phyloP scores from a whole-genome alignment of 441 rosid genomes.

The Erodium texanum region DNA sequence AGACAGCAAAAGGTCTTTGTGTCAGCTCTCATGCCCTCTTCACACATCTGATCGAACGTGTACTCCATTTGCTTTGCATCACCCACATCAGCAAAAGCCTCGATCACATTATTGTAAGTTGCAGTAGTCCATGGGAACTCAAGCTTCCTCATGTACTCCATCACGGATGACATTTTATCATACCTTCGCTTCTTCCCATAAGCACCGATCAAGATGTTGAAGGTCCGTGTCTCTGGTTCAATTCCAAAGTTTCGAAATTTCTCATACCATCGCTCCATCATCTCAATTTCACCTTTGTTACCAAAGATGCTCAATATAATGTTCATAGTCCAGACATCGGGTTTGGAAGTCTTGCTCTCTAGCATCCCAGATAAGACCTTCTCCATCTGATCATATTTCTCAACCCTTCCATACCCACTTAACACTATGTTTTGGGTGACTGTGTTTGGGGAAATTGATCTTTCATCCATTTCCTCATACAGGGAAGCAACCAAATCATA shows the following conservation, averaged over 20 bases:
- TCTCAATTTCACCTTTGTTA: slow-evolving; percentile 66
- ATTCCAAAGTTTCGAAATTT: slow-evolving; percentile 71
- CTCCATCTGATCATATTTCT: slow-evolving; percentile 80
- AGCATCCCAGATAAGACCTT: slow-evolving; percentile 66
- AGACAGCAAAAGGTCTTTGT: slow-evolving; percentile 86
- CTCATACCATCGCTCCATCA: slow-evolving; percentile 92
- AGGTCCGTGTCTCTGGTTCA: slow-evolving; percentile 79
- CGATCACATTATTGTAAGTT: slow-evolving; percentile 81
- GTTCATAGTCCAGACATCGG: slow-evolving; percentile 96
- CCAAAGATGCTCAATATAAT: slow-evolving; percentile 74
- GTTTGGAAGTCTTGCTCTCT: slow-evolving; percentile 49
- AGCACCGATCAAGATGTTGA: slow-evolving; percentile 78
- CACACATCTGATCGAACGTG: slow-evolving; percentile 77
- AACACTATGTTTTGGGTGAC: slow-evolving; percentile 82
- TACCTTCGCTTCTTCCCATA: slow-evolving; percentile 84
- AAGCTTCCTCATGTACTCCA: slow-evolving; percentile 90
- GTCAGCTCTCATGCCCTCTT: slow-evolving; percentile 75
- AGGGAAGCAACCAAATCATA: slow-evolving; percentile 58
- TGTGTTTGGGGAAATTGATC: slow-evolving; percentile 60
- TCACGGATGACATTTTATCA: slow-evolving; percentile 87
- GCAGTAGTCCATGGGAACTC: slow-evolving; percentile 90
- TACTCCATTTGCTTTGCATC: slow-evolving; percentile 86
- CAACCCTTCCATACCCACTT: slow-evolving; percentile 69
- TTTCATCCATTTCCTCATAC: slow-evolving; percentile 62
- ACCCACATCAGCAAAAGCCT: slow-evolving; percentile 84